Conservation (phyloP, 805 yeast genomes). For the Metschnikowia proteae region DNA sequence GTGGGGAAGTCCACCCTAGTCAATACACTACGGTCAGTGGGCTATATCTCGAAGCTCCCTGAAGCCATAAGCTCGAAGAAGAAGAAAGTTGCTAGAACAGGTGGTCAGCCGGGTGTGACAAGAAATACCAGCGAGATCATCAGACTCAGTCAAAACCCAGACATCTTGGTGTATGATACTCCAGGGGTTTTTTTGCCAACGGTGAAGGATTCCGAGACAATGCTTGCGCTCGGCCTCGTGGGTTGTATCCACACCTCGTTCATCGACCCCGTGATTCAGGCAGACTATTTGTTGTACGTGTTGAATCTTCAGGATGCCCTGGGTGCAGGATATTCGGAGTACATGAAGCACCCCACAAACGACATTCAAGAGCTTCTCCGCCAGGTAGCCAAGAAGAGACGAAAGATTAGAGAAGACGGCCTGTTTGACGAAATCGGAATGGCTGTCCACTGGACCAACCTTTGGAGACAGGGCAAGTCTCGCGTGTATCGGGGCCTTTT, state of each 20-base stretch:
- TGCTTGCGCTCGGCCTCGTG: constrained; percentile 68
- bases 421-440: constrained; percentile 53
- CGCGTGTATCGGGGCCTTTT: constrained; percentile 30
- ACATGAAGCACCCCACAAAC: constrained; percentile 64
- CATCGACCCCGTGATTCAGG: constrained; percentile 82
- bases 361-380: constrained; percentile 54
- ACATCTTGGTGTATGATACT: constrained; percentile 74
- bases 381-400: constrained; percentile 42
- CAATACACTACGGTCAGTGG: constrained; percentile 58
- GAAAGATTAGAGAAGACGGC: constrained; percentile 31
- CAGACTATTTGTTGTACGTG: constrained; percentile 75
- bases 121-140: constrained; percentile 73
- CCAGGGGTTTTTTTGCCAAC: constrained; percentile 91
- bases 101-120: constrained; percentile 90
- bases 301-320: constrained; percentile 59
- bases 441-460: constrained; percentile 60
- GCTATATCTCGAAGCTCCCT: constrained; percentile 24
- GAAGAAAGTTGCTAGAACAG: constrained; percentile 76
- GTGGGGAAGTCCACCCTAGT: constrained; percentile 93
- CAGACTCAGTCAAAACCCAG: constrained; percentile 55
- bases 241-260: constrained; percentile 68
- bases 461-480: constrained; percentile 55
- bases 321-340: constrained; percentile 44
- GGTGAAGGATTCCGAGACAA: constrained; percentile 58
- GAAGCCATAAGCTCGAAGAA: constrained; percentile 31